Evolutionary conservation across 495 filamentous ascomycete species (phyloP).

Genomic region (Penicillium diatomitis): DNA sequence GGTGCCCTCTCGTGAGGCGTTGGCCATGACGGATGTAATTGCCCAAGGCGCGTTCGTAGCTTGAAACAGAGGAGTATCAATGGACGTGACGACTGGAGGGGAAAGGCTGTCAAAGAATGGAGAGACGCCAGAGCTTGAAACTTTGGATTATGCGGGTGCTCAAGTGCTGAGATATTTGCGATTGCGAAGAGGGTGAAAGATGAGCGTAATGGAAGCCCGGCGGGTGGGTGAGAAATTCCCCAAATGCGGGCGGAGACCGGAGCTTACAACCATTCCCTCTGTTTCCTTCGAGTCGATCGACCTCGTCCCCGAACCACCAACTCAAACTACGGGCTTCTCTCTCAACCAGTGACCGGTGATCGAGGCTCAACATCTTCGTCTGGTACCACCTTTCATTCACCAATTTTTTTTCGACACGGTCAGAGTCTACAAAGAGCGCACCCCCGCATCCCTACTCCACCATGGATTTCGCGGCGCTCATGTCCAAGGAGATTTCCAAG

Average conservation of each 20-base stretch:
- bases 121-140: no score
- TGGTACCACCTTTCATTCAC: no score
- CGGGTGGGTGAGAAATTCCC: conserved; percentile 4
- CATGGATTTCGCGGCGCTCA: conserved; percentile 93
- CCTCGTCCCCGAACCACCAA: no score
- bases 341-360: no score
- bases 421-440: not conserved
- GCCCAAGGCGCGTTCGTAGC: conserved; percentile 2
- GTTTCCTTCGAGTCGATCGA: not conserved
- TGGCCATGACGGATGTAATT: conserved; percentile 15
- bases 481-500: conserved; percentile 84
- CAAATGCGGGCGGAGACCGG: conserved; percentile 8
- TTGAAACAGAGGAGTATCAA: not conserved
- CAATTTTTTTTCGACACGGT: no score
- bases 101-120: no score
- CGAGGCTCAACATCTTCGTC: no score
- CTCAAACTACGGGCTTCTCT: no score
- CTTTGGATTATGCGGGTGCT: no score
- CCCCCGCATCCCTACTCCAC: conserved; percentile 9
- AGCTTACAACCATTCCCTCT: conserved; percentile 5
- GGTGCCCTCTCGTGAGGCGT: conserved; percentile 17
- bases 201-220: not conserved
- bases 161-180: not conserved
- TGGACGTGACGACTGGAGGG: no score
- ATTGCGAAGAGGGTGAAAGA: not conserved